phyloP scores from a whole-genome alignment of 371 early-diverging fungal species.

The Umbelopsis sp. region DNA sequence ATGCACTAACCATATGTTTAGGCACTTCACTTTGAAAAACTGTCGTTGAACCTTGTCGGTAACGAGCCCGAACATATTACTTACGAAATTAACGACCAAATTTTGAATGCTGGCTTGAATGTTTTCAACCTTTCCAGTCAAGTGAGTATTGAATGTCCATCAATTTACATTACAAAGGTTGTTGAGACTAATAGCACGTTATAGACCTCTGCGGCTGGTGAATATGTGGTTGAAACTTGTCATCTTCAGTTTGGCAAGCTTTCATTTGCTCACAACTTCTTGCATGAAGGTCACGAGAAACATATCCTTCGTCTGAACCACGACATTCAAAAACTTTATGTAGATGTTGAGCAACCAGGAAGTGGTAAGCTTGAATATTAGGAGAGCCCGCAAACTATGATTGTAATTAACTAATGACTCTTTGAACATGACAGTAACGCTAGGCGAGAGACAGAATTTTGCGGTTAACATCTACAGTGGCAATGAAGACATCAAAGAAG shows the following conservation, averaged over 20 bases:
- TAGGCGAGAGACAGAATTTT: conserved; percentile 49
- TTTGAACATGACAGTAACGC: conserved; percentile 30
- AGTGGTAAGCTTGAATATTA: conserved; percentile 30
- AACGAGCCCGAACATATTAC: conserved; percentile 60
- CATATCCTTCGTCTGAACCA: conserved; percentile 61
- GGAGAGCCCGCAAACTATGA: not conserved
- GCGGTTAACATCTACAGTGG: conserved; percentile 39
- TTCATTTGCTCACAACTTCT: conserved; percentile 62
- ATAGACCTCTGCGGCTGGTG: conserved; percentile 65
- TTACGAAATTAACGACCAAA: conserved; percentile 44
- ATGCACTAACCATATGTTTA: conserved; percentile 11
- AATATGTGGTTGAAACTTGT: conserved; percentile 67
- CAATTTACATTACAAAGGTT: too few species aligned
- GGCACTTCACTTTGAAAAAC: conserved; percentile 55
- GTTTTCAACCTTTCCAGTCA: conserved; percentile 63
- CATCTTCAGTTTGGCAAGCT: conserved; percentile 61
- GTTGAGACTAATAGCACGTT: too few species aligned
- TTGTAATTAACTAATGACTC: not conserved
- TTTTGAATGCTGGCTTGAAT: conserved; percentile 69
- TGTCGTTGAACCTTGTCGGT: conserved; percentile 61
- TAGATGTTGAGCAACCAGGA: conserved; percentile 40
- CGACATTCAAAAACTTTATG: conserved; percentile 38
- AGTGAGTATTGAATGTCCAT: conserved; percentile 36
- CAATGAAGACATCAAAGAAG: conserved; percentile 24
- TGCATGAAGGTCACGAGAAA: conserved; percentile 63